Conservation (phyloP, 129 eudicot genomes). For the Lactuca saligna region DNA sequence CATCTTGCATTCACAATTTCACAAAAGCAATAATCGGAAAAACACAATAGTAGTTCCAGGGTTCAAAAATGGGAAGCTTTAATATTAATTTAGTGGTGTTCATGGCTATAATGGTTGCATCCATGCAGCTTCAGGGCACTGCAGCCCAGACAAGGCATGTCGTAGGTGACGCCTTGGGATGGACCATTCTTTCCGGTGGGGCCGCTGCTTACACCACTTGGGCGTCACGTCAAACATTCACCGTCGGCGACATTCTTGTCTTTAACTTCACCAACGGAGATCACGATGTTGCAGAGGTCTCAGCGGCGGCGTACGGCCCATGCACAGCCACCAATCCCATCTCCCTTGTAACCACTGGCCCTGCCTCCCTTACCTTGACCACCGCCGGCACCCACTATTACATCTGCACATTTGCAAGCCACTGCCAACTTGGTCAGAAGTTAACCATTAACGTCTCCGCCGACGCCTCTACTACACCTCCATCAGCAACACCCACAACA, state of each 20-base stretch:
- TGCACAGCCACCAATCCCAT: conserved; percentile 31
- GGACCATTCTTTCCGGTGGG: conserved; percentile 40
- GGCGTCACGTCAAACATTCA: conserved; percentile 29
- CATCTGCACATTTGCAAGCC: conserved; percentile 46
- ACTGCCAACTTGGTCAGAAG: conserved; percentile 49
- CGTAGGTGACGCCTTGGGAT: conserved; percentile 46
- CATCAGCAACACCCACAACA: conserved; percentile 19
- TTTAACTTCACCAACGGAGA: conserved; percentile 8
- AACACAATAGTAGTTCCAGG: not conserved
- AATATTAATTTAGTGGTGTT: conserved; percentile 19
- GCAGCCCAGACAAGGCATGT: conserved; percentile 50
- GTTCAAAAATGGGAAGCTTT: conserved; percentile 9
- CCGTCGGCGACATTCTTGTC: conserved; percentile 27
- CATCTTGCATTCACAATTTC: conserved; percentile 1
- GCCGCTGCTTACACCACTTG: conserved; percentile 14
- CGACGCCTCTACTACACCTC: conserved; percentile 24
- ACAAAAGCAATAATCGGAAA: not conserved
- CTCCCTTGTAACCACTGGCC: conserved; percentile 38
- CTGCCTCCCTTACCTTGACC: conserved; percentile 37
- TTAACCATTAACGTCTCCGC: conserved; percentile 48
- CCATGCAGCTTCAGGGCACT: conserved; percentile 23
- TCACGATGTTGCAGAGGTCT: conserved; percentile 28
- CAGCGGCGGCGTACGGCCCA: conserved; percentile 16
- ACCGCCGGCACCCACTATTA: conserved; percentile 44
- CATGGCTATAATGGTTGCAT: conserved; percentile 26